Evolutionary conservation across 257 asterid genomes (phyloP).

Genomic region (Ehretia macrophylla): DNA sequence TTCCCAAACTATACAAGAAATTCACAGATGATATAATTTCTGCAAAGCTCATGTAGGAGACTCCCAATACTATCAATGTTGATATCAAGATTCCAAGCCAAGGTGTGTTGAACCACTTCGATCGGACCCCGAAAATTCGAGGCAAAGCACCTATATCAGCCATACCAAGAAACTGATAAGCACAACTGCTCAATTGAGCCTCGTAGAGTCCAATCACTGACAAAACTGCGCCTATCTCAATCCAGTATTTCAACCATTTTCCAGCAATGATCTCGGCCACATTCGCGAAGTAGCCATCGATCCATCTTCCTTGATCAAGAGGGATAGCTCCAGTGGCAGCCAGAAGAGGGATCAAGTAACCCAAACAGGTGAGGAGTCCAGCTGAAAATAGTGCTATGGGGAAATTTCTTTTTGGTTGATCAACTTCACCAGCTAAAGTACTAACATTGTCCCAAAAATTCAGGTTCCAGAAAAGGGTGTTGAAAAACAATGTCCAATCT

Average conservation of each 20-base stretch:
- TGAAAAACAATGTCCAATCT: conserved; percentile 67
- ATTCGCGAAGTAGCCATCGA: conserved; percentile 48
- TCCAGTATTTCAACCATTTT: conserved; percentile 55
- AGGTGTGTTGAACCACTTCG: conserved; percentile 58
- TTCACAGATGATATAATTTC: conserved; percentile 49
- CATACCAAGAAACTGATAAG: conserved; percentile 58
- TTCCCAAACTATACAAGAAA: conserved; percentile 61
- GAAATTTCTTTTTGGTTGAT: conserved; percentile 47
- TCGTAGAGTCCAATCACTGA: conserved; percentile 52
- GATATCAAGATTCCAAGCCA: conserved; percentile 57
- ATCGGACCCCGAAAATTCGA: conserved; percentile 25
- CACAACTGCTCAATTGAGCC: conserved; percentile 56
- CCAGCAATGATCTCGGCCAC: conserved; percentile 43
- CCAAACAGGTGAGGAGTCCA: conserved; percentile 56
- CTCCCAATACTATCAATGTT: conserved; percentile 34
- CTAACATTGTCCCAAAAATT: conserved; percentile 73
- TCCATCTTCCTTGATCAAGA: conserved; percentile 40
- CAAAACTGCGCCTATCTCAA: conserved; percentile 54
- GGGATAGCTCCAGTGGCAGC: conserved; percentile 51
- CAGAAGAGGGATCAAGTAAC: conserved; percentile 51
- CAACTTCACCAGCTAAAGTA: conserved; percentile 73
- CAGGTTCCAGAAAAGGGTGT: conserved; percentile 70
- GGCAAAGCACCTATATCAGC: conserved; percentile 54
- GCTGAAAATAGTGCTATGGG: conserved; percentile 50
- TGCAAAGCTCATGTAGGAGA: conserved; percentile 34